Conservation (phyloP, 192 early-diverging fungal genomes). For the Rhizoclosmatium sp. region DNA sequence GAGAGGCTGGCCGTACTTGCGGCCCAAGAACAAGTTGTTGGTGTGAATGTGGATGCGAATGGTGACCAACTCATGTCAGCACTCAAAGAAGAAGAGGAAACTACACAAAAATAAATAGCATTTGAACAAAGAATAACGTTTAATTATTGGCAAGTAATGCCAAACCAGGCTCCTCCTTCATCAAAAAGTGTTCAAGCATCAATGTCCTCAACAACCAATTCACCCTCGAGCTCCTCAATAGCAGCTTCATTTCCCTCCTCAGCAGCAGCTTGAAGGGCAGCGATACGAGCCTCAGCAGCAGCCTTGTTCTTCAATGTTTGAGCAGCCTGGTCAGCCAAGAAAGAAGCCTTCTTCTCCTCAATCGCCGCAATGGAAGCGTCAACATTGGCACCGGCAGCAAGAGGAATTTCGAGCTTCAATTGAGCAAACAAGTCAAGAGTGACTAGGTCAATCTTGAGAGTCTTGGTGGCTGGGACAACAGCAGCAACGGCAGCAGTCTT, state of each 20-base stretch:
- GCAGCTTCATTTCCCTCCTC: slow-evolving; percentile 40
- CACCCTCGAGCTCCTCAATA: slow-evolving; percentile 29
- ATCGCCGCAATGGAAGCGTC: slow-evolving; percentile 76
- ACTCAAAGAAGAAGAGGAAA: not conserved
- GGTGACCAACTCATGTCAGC: not conserved
- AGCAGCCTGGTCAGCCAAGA: slow-evolving; percentile 76
- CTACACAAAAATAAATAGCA: not conserved
- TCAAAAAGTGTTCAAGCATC: not conserved
- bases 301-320: slow-evolving; percentile 87
- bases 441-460: slow-evolving; percentile 66
- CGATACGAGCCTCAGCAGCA: slow-evolving; percentile 86
- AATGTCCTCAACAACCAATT: slow-evolving; percentile 22
- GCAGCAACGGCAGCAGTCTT: slow-evolving; percentile 49
- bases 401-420: slow-evolving; percentile 84
- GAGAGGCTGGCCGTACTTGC: slow-evolving; percentile 41
- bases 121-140: too few species aligned
- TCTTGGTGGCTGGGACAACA: slow-evolving; percentile 49
- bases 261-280: slow-evolving; percentile 68
- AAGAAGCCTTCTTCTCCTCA: slow-evolving; percentile 73
- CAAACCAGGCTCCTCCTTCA: too few species aligned
- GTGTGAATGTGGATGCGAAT: not conserved
- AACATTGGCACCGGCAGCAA: slow-evolving; percentile 67
- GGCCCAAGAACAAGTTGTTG: not conserved
- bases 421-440: slow-evolving; percentile 80
- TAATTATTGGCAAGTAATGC: too few species aligned